These are phyloP conservation scores for Mycena belliarum DNA, from an alignment of 768 basidiomycete species.

Conservation along the genomic window DNA sequence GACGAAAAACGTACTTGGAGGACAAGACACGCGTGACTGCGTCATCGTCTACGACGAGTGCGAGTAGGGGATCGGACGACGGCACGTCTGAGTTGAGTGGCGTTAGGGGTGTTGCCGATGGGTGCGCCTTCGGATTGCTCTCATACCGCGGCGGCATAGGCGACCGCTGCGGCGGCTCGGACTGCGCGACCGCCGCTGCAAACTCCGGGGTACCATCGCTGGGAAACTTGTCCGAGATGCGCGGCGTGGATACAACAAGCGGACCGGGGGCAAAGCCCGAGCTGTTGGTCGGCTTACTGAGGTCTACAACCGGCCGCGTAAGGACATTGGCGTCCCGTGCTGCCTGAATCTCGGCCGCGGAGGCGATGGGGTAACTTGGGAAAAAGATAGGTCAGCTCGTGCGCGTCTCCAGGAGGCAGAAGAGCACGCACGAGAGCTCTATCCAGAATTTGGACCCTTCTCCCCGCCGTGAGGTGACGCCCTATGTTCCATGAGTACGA, in stretches of 20 bases:
- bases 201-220: not conserved
- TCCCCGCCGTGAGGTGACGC: slow-evolving; percentile 32
- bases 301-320: not conserved
- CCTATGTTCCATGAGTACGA: slow-evolving; percentile 7
- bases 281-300: not conserved
- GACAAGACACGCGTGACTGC: slow-evolving; percentile 32
- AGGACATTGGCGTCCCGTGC: slow-evolving; percentile 14
- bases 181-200: not conserved
- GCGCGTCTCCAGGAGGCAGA: not conserved
- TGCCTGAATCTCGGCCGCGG: slow-evolving; percentile 7
- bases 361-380: slow-evolving; percentile 15
- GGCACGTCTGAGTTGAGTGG: not conserved
- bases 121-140: too few relatives aligned
- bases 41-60: slow-evolving; percentile 38
- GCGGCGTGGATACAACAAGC: not conserved
- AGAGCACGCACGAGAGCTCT: slow-evolving; percentile 28
- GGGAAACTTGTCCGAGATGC: not conserved
- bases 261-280: not conserved
- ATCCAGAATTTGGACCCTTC: slow-evolving; percentile 46
- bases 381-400: not conserved
- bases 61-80: slow-evolving; percentile 22
- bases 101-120: slow-evolving; percentile 6
- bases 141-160: not conserved
- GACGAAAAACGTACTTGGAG: slow-evolving; percentile 10
- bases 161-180: not conserved